Evolutionary conservation across 495 filamentous ascomycete species (phyloP), one percentile per base, ranked within the genome.

Genomic region (Annulohypoxylon moriforme): DNA sequence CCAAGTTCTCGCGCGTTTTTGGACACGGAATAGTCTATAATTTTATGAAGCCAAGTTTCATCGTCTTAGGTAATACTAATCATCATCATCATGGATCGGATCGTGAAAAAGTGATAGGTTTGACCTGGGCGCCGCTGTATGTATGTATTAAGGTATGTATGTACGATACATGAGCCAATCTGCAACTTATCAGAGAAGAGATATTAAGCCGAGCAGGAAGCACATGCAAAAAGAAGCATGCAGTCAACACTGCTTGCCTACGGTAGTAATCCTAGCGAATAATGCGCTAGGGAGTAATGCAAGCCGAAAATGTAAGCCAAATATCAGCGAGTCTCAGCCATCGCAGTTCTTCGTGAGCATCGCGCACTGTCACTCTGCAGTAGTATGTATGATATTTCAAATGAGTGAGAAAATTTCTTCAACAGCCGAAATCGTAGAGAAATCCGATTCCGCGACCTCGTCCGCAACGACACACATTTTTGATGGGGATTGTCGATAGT

Each of bases 301-400:
- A 72, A 49, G 64, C 59, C 44, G 60, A 64, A 29, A 31, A 55
- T 36, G 42, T 44, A 42, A 44, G 49, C 62, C 52, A 57, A 31
- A 36, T 53, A 22, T 66, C 56, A 59, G 64, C 49, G 56, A 47
- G 61, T 66, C 56, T 69, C 49, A 66, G 61, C 70, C 47, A 65
- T 68, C 64, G 60, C 36, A 16, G 42, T 65, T 73, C 70, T 57
- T 60, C 18, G 56, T 46, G 71, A 33, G n/a, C 46, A 73, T 69
- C 66, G 56, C 47, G 27, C 49, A 40, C 58, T 52, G 53, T 44
- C 36, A 67, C 65, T n/a, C 14, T 56, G 42, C 55, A 29, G 36
- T 47, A 18, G 36, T n/a, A 20, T 3, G 29, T 44, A 31, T 42
- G 52, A 66, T 24, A 44, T 22, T 65, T 65, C 18, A 60, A 60